Evolutionary conservation across 495 filamentous ascomycete genomes (phyloP).

Genomic region (Penicillium roqueforti): DNA sequence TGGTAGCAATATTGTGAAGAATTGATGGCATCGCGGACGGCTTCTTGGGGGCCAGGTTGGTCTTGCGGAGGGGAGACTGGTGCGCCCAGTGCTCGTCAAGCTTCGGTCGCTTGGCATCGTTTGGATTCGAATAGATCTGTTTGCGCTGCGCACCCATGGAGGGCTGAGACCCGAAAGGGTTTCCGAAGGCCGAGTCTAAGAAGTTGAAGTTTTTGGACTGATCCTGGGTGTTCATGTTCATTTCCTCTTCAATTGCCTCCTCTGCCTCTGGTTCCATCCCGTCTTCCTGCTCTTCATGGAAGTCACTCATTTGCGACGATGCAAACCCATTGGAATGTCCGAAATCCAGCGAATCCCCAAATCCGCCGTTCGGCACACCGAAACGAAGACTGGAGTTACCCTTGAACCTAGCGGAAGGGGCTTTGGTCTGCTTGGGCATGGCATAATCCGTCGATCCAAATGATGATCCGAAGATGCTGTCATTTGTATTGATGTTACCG

Average conservation of each 20-base stretch:
- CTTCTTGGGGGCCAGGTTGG: constrained; percentile 41
- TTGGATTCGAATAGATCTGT: constrained; percentile 41
- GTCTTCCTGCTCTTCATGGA: constrained; percentile 32
- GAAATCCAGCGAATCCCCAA: constrained; percentile 34
- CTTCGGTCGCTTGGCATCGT: constrained; percentile 43
- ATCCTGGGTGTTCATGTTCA: constrained; percentile 21
- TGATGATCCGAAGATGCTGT: constrained; percentile 43
- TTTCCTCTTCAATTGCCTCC: constrained; percentile 37
- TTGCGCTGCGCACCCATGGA: constrained; percentile 27
- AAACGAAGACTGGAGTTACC: constrained; percentile 34
- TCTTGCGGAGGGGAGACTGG: constrained; percentile 38
- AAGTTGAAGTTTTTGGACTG: constrained; percentile 27
- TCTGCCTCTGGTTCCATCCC: constrained; percentile 29
- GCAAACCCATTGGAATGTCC: constrained; percentile 27
- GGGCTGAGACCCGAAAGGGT: constrained; percentile 12
- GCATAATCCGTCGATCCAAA: constrained; percentile 37
- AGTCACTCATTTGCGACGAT: constrained; percentile 33
- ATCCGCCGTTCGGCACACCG: constrained; percentile 40
- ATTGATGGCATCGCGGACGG: constrained; percentile 47
- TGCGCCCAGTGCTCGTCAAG: constrained; percentile 41
- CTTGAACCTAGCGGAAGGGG: constrained; percentile 21
- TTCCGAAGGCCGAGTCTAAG: constrained; percentile 32
- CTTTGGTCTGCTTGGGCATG: constrained; percentile 31
- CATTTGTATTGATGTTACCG: constrained; percentile 37
- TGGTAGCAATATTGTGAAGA: constrained; percentile 39